Conservation (phyloP, 2,329 filamentous ascomycete species). For the Fusarium foetens region DNA sequence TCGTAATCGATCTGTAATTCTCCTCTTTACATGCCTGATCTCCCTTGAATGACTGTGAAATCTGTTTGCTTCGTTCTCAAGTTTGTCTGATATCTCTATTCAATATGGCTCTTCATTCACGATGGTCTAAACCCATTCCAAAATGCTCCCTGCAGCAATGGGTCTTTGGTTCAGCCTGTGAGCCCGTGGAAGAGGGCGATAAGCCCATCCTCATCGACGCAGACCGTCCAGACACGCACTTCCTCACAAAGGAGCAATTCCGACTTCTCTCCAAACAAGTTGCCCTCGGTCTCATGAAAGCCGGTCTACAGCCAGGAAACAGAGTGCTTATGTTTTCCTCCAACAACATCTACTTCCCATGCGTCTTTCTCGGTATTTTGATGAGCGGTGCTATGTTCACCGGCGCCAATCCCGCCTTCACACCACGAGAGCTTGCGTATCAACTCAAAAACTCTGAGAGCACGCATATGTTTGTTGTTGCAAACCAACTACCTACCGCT, state of each 20-base stretch:
- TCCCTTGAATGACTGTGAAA: not conserved
- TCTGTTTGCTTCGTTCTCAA: not conserved
- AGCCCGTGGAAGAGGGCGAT: slow-evolving; percentile 51
- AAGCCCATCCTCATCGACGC: slow-evolving; percentile 69
- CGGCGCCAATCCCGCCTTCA: slow-evolving; percentile 75
- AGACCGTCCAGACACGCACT: slow-evolving; percentile 71
- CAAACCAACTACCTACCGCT: slow-evolving; percentile 68
- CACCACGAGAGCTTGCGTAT: slow-evolving; percentile 76
- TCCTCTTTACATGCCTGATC: not conserved
- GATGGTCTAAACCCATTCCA: slow-evolving; percentile 58
- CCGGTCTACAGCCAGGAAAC: slow-evolving; percentile 73
- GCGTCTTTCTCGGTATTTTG: slow-evolving; percentile 75
- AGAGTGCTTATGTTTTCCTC: slow-evolving; percentile 78
- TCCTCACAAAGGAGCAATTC: slow-evolving; percentile 70
- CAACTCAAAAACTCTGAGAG: slow-evolving; percentile 78
- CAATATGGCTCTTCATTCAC: slow-evolving; percentile 58
- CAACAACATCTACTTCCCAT: slow-evolving; percentile 79
- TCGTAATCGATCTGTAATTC: not conserved
- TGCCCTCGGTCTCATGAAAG: slow-evolving; percentile 71
- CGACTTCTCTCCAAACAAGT: slow-evolving; percentile 77
- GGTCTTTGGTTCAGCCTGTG: slow-evolving; percentile 61
- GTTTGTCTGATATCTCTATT: not conserved
- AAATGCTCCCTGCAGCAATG: slow-evolving; percentile 63
- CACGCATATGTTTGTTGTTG: slow-evolving; percentile 71
- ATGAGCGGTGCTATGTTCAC: slow-evolving; percentile 84